Evolutionary conservation across 176 grass and related monocot species (phyloP).

Genomic region (Alopecurus myosuroides): DNA sequence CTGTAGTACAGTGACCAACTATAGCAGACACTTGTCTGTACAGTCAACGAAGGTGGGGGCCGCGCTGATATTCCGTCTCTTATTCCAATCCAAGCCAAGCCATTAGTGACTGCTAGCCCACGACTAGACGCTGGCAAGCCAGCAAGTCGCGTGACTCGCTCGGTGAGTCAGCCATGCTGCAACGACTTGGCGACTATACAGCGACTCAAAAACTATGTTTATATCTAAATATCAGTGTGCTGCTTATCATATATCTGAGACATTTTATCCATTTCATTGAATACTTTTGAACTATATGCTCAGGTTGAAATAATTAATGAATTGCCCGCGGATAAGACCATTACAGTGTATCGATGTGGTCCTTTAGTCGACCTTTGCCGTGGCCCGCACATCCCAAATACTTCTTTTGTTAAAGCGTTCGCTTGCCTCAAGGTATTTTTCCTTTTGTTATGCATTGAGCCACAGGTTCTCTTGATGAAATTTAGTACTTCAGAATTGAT

Average conservation of each 20-base stretch:
- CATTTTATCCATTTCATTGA: background rate
- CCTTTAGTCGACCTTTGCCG: constrained; percentile 96
- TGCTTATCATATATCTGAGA: background rate
- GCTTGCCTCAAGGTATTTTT: constrained; percentile 83
- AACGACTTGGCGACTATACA: no score
- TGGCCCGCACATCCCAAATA: constrained; percentile 95
- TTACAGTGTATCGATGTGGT: constrained; percentile 97
- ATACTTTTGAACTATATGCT: constrained; percentile 25
- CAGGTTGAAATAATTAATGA: constrained; percentile 99
- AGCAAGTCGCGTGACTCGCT: no score
- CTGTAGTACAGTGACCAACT: no score
- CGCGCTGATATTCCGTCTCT: no score
- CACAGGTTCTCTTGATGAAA: background rate
- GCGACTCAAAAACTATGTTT: no score
- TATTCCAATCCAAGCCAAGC: no score
- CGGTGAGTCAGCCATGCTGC: no score
- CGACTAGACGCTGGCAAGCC: no score
- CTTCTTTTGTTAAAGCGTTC: constrained; percentile 97
- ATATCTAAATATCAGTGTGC: background rate
- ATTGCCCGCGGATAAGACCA: constrained; percentile 93
- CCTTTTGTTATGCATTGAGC: constrained; percentile 20
- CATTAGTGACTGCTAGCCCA: no score
- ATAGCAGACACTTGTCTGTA: no score
- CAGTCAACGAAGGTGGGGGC: no score
- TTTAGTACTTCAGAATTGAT: constrained; percentile 24